Conservation (phyloP, 2,329 filamentous ascomycete genomes). For the Pseudocercospora fuligena region DNA sequence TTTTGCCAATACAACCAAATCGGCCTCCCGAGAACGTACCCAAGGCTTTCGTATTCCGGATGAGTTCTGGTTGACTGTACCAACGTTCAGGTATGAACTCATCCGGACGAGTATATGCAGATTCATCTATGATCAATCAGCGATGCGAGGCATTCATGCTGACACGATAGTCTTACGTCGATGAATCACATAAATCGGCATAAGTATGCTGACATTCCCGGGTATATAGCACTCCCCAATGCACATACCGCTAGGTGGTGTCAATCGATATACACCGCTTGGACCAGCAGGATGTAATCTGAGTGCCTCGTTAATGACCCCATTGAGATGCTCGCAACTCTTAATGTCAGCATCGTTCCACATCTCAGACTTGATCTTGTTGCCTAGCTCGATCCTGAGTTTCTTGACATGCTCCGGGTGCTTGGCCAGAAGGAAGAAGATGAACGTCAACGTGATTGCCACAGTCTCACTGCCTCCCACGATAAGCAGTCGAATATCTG, state of each 20-base stretch:
- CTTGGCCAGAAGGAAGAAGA: constrained; percentile 45
- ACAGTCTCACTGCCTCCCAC: constrained; percentile 43
- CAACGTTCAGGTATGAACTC: constrained; percentile 46
- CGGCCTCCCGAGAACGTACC: constrained; percentile 42
- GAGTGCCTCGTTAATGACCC: constrained; percentile 45
- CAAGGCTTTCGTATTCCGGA: constrained; percentile 43
- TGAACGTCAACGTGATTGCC: constrained; percentile 42
- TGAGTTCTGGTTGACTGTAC: constrained; percentile 41
- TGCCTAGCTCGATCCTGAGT: constrained; percentile 39
- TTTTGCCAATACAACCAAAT: constrained; percentile 46
- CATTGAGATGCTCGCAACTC: constrained; percentile 39
- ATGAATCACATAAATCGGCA: constrained; percentile 30
- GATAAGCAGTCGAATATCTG: constrained; percentile 14
- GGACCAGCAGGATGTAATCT: constrained; percentile 44
- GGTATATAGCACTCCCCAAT: constrained; percentile 43
- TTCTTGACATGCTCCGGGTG: constrained; percentile 33
- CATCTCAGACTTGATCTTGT: constrained; percentile 7
- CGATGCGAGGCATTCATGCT: no score
- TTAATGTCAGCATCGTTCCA: constrained; percentile 18
- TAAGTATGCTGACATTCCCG: constrained; percentile 27
- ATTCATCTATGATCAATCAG: constrained; percentile 28
- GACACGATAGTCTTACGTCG: constrained; percentile 25
- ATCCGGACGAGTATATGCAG: constrained; percentile 35
- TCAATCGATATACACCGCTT: constrained; percentile 38
- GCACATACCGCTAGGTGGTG: constrained; percentile 41